Evolutionary conservation across 805 yeast genomes (phyloP).

Genomic region (Metschnikowia matae): DNA sequence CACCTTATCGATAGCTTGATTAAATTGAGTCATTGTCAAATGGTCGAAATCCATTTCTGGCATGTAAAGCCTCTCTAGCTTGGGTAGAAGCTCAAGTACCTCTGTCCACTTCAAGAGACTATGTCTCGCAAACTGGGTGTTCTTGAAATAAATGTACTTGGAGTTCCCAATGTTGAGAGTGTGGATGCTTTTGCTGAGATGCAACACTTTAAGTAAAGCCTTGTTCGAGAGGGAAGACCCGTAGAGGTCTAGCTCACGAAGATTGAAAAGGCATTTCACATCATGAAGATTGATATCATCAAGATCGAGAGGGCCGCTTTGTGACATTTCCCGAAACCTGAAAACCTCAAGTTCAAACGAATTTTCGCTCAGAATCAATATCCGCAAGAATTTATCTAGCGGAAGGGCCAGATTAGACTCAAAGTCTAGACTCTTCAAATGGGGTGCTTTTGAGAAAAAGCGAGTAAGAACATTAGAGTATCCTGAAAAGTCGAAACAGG

Average conservation of each 20-base stretch:
- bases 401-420: constrained; percentile 33
- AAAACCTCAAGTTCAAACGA: constrained; percentile 23
- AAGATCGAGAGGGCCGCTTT: constrained; percentile 21
- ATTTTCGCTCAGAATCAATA: constrained; percentile 28
- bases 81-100: constrained; percentile 16
- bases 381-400: constrained; percentile 24
- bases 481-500: constrained; percentile 28
- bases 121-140: constrained; percentile 11
- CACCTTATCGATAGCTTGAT: constrained; percentile 21
- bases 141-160: constrained; percentile 11
- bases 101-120: constrained; percentile 9
- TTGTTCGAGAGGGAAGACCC: constrained; percentile 11
- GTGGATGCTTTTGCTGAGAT: constrained; percentile 6
- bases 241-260: constrained; percentile 29
- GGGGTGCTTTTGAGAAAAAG: constrained; percentile 19
- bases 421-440: constrained; percentile 22
- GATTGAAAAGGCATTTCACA: constrained; percentile 20
- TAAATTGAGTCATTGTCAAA: constrained; percentile 27
- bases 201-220: constrained; percentile 13
- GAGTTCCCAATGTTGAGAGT: constrained; percentile 15
- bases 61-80: constrained; percentile 22
- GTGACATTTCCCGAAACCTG: constrained; percentile 28
- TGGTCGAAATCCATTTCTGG: constrained; percentile 37
- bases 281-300: constrained; percentile 24
- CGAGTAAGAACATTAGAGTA: constrained; percentile 22